A percentile compares a stretch with the other conserved stretches of the same genome.
These are phyloP conservation scores for Epichloe sp. DNA, from an alignment of 2,329 filamentous ascomycete species.

Conservation along the genomic window DNA sequence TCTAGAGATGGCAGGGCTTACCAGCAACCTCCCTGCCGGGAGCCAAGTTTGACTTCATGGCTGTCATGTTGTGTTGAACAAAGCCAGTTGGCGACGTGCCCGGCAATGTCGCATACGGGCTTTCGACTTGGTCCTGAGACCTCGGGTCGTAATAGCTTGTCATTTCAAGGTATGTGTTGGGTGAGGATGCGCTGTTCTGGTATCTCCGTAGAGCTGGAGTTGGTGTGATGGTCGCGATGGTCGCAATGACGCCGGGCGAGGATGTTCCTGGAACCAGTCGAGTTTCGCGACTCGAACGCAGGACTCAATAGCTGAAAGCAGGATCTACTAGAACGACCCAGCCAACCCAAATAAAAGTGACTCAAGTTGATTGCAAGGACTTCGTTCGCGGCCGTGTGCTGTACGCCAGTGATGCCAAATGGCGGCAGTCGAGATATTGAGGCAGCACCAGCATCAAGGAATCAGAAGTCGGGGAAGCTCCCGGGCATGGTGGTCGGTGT, in stretches of 20 bases:
- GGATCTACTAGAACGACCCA: background rate
- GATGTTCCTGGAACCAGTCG: background rate
- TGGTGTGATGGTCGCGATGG: background rate
- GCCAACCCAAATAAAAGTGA: background rate
- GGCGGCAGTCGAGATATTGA: background rate
- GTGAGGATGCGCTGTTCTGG: background rate
- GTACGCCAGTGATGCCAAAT: background rate
- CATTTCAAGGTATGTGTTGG: constrained; percentile 13
- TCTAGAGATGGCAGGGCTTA: constrained; percentile 8
- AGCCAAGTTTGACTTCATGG: constrained; percentile 19
- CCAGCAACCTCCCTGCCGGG: constrained; percentile 15
- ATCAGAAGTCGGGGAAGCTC: background rate
- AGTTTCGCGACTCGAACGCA: background rate
- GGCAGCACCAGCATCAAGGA: background rate
- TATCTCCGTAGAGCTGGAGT: background rate
- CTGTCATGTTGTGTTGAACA: constrained; percentile 19
- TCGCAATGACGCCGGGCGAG: background rate
- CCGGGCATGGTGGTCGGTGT: background rate
- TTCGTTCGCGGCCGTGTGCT: background rate
- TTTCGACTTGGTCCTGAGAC: constrained; percentile 16
- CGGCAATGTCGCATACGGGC: constrained; percentile 19
- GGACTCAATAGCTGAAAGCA: background rate
- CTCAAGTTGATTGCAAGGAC: background rate
- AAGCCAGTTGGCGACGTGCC: constrained; percentile 17
- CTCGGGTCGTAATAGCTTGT: constrained; percentile 15